A percentile compares a stretch with the other conserved stretches of the same genome.
phyloP scores from a whole-genome alignment of 805 yeast species.

The Candida germanica region DNA sequence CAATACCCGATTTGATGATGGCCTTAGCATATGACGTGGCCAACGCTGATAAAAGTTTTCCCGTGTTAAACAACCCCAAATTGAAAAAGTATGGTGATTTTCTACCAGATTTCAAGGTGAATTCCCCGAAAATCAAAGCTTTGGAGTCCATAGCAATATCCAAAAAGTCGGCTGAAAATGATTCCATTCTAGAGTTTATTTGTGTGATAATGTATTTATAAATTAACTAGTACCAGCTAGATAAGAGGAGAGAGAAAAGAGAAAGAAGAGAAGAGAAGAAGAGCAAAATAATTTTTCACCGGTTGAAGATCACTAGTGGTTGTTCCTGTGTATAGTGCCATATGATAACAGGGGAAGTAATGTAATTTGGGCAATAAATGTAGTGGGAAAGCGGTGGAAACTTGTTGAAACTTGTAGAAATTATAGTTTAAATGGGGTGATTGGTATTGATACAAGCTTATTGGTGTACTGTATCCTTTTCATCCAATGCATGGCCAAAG shows the following conservation, averaged over 20 bases:
- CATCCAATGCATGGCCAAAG: too few relatives aligned
- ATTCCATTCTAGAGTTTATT: constrained; percentile 25
- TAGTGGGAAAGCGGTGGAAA: too few relatives aligned
- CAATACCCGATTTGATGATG: constrained; percentile 73
- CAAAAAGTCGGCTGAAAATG: constrained; percentile 64
- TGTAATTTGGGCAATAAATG: too few relatives aligned
- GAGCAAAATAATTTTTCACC: constrained; percentile 17
- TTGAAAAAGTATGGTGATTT: constrained; percentile 95
- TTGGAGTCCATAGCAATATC: constrained; percentile 77
- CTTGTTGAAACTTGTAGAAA: too few relatives aligned
- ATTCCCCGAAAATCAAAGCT: constrained; percentile 84
- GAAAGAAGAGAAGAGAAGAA: constrained; percentile 6
- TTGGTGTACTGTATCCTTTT: too few relatives aligned
- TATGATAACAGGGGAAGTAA: too few relatives aligned
- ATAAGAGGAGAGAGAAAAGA: neutral
- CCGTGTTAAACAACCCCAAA: constrained; percentile 84
- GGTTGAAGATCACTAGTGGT: too few relatives aligned
- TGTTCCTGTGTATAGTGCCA: too few relatives aligned
- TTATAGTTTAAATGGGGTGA: too few relatives aligned
- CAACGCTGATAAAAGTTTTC: constrained; percentile 70
- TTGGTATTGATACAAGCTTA: too few relatives aligned
- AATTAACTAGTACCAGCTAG: too few relatives aligned
- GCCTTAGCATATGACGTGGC: constrained; percentile 89
- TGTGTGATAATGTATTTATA: too few relatives aligned
- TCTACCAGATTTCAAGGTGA: constrained; percentile 90